phyloP scores from a whole-genome alignment of 1,139 yeast species.

The Nakaseomyces glabratus region DNA sequence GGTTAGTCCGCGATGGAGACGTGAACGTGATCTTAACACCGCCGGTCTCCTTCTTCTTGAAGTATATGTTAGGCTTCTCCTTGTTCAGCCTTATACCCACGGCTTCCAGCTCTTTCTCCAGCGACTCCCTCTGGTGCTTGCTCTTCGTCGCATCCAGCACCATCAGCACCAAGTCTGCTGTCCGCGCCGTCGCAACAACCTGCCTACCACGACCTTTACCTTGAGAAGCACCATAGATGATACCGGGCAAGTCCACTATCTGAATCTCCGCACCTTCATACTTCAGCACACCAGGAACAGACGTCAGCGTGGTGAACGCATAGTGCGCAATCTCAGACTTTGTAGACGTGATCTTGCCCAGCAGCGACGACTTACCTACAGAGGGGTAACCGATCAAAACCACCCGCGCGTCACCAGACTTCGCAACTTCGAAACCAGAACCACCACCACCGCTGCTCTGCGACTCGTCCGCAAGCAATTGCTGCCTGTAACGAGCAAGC shows the following conservation, averaged over 20 bases:
- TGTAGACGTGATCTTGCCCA: slow-evolving; percentile 82
- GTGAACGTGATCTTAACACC: slow-evolving; percentile 80
- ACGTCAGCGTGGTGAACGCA: slow-evolving; percentile 91
- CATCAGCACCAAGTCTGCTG: slow-evolving; percentile 89
- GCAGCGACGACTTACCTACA: slow-evolving; percentile 88
- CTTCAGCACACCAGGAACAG: slow-evolving; percentile 91
- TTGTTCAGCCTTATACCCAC: slow-evolving; percentile 89
- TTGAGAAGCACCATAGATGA: slow-evolving; percentile 91
- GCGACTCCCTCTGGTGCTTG: slow-evolving; percentile 72
- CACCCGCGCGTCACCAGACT: slow-evolving; percentile 94
- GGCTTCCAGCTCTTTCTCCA: slow-evolving; percentile 84
- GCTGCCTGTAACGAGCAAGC: slow-evolving; percentile 87
- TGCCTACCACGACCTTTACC: slow-evolving; percentile 98
- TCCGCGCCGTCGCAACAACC: slow-evolving; percentile 91
- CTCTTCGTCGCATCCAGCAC: slow-evolving; percentile 93
- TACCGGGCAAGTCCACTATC: slow-evolving; percentile 93
- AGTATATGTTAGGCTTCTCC: slow-evolving; percentile 68
- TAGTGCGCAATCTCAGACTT: slow-evolving; percentile 92
- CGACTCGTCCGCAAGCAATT: slow-evolving; percentile 82
- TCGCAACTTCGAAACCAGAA: slow-evolving; percentile 90
- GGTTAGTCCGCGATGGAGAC: slow-evolving; percentile 62
- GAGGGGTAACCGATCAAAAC: slow-evolving; percentile 96
- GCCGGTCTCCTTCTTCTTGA: slow-evolving; percentile 77
- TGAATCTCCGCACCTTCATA: slow-evolving; percentile 96
- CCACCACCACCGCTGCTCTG: slow-evolving; percentile 65